A percentile compares a stretch with the other conserved stretches of the same genome.
Evolutionary conservation across 805 yeast genomes (phyloP).

Genomic region (Sungouiozyma ichnusensis): DNA sequence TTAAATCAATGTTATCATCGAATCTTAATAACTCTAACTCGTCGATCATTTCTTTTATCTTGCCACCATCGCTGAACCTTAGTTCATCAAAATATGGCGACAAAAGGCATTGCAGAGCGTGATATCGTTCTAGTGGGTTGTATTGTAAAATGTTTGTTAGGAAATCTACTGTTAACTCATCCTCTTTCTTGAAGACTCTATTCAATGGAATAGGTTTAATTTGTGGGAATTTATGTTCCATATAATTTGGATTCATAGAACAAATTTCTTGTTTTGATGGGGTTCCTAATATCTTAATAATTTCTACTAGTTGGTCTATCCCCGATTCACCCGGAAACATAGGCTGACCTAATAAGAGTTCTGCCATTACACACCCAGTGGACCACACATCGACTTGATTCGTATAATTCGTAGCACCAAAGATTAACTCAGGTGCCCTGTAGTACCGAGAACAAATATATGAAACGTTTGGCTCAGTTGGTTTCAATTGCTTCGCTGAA

Average conservation of each 20-base stretch:
- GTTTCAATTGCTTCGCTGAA: constrained; percentile 81
- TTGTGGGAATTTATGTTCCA: constrained; percentile 92
- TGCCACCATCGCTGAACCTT: constrained; percentile 15
- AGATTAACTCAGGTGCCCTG: constrained; percentile 94
- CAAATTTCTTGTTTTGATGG: constrained; percentile 87
- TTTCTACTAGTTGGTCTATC: constrained; percentile 93
- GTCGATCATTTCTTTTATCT: constrained; percentile 4
- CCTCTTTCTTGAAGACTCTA: constrained; percentile 49
- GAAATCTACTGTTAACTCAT: constrained; percentile 42
- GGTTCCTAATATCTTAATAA: constrained; percentile 90
- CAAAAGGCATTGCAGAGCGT: constrained; percentile 35
- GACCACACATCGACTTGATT: constrained; percentile 97
- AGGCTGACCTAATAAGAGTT: constrained; percentile 88
- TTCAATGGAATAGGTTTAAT: constrained; percentile 67
- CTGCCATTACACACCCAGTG: constrained; percentile 97
- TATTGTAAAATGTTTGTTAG: constrained; percentile 51
- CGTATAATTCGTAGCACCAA: constrained; percentile 94
- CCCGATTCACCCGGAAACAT: constrained; percentile 97
- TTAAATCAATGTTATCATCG: constrained; percentile 20
- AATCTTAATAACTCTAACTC: constrained; percentile 21
- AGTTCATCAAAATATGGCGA: constrained; percentile 26
- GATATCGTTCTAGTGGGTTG: constrained; percentile 55
- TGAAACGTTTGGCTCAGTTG: constrained; percentile 88
- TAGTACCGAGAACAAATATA: constrained; percentile 95
- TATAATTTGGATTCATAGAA: constrained; percentile 92